phyloP scores from a whole-genome alignment of 805 yeast species.

The Candida wancherniae region DNA sequence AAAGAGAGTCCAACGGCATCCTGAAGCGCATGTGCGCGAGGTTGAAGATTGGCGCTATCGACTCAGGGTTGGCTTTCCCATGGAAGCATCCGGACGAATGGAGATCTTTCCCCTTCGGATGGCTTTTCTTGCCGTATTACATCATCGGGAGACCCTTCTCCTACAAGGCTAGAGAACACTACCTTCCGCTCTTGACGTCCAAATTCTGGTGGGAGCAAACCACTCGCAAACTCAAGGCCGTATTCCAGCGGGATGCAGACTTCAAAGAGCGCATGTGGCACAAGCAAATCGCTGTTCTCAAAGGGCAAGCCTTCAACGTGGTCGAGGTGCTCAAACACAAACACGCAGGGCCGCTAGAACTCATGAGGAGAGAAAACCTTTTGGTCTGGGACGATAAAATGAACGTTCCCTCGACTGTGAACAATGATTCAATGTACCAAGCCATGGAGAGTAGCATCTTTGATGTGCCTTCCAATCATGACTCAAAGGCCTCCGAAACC shows the following conservation, averaged over 20 bases:
- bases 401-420: slow-evolving; percentile 44
- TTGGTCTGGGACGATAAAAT: slow-evolving; percentile 57
- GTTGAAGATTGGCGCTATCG: slow-evolving; percentile 64
- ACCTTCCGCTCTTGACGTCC: slow-evolving; percentile 54
- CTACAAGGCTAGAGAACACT: slow-evolving; percentile 48
- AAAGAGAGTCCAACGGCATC: slow-evolving; percentile 5
- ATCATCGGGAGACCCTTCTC: slow-evolving; percentile 68
- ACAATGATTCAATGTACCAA: slow-evolving; percentile 27
- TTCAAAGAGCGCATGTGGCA: slow-evolving; percentile 64
- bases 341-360: slow-evolving; percentile 63
- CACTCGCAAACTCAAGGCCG: slow-evolving; percentile 39
- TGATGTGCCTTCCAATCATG: slow-evolving; percentile 9
- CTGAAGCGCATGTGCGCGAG: slow-evolving; percentile 7
- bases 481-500: slow-evolving; percentile 2
- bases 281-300: slow-evolving; percentile 63
- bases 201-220: slow-evolving; percentile 69
- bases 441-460: slow-evolving; percentile 37
- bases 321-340: slow-evolving; percentile 57
- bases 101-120: slow-evolving; percentile 75
- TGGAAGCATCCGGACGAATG: slow-evolving; percentile 83
- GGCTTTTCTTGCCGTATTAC: slow-evolving; percentile 63
- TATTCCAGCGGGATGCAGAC: slow-evolving; percentile 54
- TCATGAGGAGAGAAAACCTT: slow-evolving; percentile 54
- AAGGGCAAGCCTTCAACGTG: slow-evolving; percentile 75
- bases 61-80: slow-evolving; percentile 70